These are phyloP conservation scores for Pythium folliculosum DNA, from an alignment of 352 stramenopile genomes.

Conservation along the genomic window DNA sequence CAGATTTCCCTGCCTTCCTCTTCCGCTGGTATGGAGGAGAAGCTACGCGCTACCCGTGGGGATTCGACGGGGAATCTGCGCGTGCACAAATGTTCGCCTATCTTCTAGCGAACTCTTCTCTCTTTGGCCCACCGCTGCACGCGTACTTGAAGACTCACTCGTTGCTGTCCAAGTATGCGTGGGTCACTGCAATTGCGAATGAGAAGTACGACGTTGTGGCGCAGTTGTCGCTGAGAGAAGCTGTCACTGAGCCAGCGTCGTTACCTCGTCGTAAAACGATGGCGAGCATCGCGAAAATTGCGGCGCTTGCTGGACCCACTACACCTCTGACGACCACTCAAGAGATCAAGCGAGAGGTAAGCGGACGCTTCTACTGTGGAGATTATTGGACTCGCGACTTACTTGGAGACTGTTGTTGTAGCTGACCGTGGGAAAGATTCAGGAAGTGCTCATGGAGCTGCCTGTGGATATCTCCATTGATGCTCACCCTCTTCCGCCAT, in stretches of 20 bases:
- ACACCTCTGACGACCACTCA: constrained; percentile 36
- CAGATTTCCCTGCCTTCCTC: constrained; percentile 65
- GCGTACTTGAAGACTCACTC: constrained; percentile 66
- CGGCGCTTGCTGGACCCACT: constrained; percentile 52
- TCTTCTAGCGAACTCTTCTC: constrained; percentile 59
- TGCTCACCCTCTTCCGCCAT: constrained; percentile 37
- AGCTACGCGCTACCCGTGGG: constrained; percentile 64
- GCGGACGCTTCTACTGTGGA: background rate
- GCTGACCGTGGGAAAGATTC: constrained; percentile 56
- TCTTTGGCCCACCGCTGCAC: constrained; percentile 60
- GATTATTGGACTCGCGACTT: background rate
- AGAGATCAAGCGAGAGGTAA: constrained; percentile 72
- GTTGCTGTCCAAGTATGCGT: constrained; percentile 54
- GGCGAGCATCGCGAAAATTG: constrained; percentile 80
- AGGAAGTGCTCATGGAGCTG: constrained; percentile 64
- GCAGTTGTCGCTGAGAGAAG: constrained; percentile 58
- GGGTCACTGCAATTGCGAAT: constrained; percentile 66
- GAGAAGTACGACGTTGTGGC: constrained; percentile 67
- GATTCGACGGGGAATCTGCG: constrained; percentile 28
- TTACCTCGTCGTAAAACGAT: constrained; percentile 75
- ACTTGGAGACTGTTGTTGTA: constrained; percentile 27
- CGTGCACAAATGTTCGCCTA: constrained; percentile 58
- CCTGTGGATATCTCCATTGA: constrained; percentile 44
- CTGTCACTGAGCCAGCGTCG: constrained; percentile 46
- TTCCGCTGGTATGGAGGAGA: constrained; percentile 81